Evolutionary conservation across 768 basidiomycete genomes (phyloP).

Genomic region (Lactarius sp.): DNA sequence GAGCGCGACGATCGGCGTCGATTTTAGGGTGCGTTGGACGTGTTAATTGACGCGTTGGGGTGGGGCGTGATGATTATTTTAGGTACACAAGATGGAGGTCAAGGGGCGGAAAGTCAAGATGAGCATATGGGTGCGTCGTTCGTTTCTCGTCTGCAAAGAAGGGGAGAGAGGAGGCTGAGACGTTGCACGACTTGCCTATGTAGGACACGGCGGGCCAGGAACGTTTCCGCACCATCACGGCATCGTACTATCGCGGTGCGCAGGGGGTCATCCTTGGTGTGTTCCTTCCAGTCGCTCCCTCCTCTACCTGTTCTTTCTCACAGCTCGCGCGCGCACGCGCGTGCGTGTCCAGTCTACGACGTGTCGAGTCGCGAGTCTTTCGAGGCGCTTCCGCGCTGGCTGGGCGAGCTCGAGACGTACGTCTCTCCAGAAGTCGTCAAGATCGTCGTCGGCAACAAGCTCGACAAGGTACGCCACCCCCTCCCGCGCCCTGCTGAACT

Average conservation of each 20-base stretch:
- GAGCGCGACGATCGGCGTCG: slow-evolving; percentile 80
- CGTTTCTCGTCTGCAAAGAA: not conserved
- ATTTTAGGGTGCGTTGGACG: slow-evolving; percentile 67
- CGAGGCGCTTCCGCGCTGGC: slow-evolving; percentile 92
- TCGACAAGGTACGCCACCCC: slow-evolving; percentile 64
- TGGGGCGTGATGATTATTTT: slow-evolving; percentile 5
- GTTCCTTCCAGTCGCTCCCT: slow-evolving; percentile 8
- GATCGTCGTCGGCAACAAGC: slow-evolving; percentile 92
- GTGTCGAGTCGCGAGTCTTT: slow-evolving; percentile 90
- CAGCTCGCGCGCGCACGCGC: not conserved
- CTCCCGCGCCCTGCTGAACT: no score
- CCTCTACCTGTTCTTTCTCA: not conserved
- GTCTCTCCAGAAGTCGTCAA: slow-evolving; percentile 81
- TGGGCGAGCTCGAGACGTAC: slow-evolving; percentile 89
- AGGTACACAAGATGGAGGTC: slow-evolving; percentile 88
- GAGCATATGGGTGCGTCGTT: slow-evolving; percentile 85
- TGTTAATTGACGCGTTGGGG: no score
- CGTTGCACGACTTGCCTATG: not conserved
- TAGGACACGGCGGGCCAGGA: slow-evolving; percentile 97
- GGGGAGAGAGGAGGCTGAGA: not conserved
- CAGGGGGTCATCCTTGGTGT: slow-evolving; percentile 76
- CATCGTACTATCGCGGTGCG: slow-evolving; percentile 89
- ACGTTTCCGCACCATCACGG: slow-evolving; percentile 92
- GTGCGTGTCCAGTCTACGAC: slow-evolving; percentile 72
- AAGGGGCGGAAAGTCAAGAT: slow-evolving; percentile 84